Conservation (phyloP, 371 early-diverging fungal genomes). For the Lichtheimia corymbifera region DNA sequence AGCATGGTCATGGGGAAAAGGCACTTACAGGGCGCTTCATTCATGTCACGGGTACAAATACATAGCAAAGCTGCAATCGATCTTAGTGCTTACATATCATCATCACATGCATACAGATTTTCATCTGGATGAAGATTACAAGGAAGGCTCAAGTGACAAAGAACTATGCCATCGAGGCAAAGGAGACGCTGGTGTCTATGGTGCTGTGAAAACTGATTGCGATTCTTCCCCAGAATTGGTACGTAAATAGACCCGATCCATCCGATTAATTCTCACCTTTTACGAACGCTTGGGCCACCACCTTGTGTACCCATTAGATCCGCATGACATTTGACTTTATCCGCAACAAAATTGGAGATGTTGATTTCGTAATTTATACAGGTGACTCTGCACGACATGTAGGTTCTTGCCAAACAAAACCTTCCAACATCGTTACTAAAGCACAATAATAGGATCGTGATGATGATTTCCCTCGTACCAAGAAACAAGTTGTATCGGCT, state of each 20-base stretch:
- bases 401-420: neutral
- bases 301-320: conserved; percentile 7
- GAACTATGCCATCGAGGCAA: conserved; percentile 21
- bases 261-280: neutral
- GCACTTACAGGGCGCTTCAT: conserved; percentile 24
- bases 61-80: neutral
- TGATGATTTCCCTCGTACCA: conserved; percentile 12
- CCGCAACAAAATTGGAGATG: conserved; percentile 16
- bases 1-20: neutral
- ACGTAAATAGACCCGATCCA: neutral
- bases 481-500: conserved; percentile 16
- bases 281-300: neutral
- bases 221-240: conserved; percentile 8
- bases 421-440: neutral
- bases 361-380: conserved; percentile 47
- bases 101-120: conserved; percentile 9
- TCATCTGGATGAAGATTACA: conserved; percentile 16
- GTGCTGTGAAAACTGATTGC: conserved; percentile 9
- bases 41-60: conserved; percentile 22
- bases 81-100: neutral
- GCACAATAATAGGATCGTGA: conserved; percentile 25
- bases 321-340: conserved; percentile 35
- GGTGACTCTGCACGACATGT: conserved; percentile 36
- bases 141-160: conserved; percentile 17
- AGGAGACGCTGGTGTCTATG: conserved; percentile 7